phyloP scores from a whole-genome alignment of 73 alveolate genomes.

The Breviolum minutum region DNA sequence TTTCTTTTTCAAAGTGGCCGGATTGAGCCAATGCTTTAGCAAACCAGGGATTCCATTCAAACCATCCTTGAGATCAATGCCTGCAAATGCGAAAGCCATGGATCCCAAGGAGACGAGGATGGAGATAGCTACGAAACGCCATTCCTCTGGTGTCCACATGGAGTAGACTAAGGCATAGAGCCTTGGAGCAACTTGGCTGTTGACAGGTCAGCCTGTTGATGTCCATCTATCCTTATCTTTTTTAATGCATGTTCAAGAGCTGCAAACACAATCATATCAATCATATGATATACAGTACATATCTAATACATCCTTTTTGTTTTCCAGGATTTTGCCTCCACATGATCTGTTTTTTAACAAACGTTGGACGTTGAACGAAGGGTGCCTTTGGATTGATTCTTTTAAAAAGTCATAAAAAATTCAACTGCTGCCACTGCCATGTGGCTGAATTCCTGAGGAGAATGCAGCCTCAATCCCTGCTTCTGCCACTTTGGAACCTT shows the following conservation, averaged over 20 bases:
- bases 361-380: too few species aligned
- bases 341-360: too few species aligned
- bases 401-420: too few species aligned
- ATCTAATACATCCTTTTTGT: too few species aligned
- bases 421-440: neutral
- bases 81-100: neutral
- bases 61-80: neutral
- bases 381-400: too few species aligned
- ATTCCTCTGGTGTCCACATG: neutral
- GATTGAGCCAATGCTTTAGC: neutral
- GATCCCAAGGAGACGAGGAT: neutral
- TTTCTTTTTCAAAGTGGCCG: neutral
- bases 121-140: neutral
- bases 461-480: constrained; percentile 32
- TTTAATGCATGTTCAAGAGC: too few species aligned
- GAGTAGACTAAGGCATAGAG: neutral
- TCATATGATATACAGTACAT: too few species aligned
- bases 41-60: neutral
- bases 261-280: too few species aligned
- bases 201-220: too few species aligned
- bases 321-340: too few species aligned
- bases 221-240: too few species aligned
- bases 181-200: neutral
- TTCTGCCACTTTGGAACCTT: constrained; percentile 21
- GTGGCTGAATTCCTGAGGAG: neutral